A percentile compares a stretch with the other conserved stretches of the same genome.
Evolutionary conservation across 345 rosid genomes (phyloP).

Genomic region (Carallia pectinifolia): DNA sequence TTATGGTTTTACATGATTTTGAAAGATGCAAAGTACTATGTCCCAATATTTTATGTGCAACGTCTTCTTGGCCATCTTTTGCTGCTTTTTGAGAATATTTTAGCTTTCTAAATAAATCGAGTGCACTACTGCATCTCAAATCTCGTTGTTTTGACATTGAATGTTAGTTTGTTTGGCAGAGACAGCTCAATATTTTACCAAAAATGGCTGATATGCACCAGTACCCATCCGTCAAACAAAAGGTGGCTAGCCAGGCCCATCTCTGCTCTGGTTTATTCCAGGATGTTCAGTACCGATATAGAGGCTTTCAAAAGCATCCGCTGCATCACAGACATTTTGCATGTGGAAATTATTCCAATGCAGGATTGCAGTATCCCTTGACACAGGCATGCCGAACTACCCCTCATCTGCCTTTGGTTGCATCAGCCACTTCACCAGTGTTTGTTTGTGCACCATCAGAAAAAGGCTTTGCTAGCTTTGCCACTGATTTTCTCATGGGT

Average conservation of each 20-base stretch:
- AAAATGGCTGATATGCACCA: constrained; percentile 17
- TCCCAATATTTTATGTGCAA: too few relatives aligned
- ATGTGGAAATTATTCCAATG: constrained; percentile 27
- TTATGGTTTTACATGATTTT: too few relatives aligned
- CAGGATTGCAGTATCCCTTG: constrained; percentile 13
- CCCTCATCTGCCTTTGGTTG: constrained; percentile 12
- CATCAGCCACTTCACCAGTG: constrained; percentile 6
- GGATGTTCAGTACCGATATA: constrained; percentile 19
- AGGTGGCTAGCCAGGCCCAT: constrained; percentile 16
- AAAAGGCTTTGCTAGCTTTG: constrained; percentile 17
- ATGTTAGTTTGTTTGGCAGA: background rate
- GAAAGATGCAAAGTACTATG: too few relatives aligned
- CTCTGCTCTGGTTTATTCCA: constrained; percentile 16
- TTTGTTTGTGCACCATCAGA: constrained; percentile 20
- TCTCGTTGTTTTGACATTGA: background rate
- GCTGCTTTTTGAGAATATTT: too few relatives aligned
- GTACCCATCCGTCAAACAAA: constrained; percentile 6
- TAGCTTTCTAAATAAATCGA: too few relatives aligned
- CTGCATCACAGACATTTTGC: constrained; percentile 22
- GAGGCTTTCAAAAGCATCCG: constrained; percentile 27
- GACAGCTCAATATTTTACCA: background rate
- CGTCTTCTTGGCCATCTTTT: too few relatives aligned
- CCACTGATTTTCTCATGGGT: constrained; percentile 30
- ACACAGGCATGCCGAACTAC: constrained; percentile 1
- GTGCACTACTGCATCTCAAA: too few relatives aligned